Conservation (phyloP, 176 grass and related monocot genomes). For the Carex kokanica region DNA sequence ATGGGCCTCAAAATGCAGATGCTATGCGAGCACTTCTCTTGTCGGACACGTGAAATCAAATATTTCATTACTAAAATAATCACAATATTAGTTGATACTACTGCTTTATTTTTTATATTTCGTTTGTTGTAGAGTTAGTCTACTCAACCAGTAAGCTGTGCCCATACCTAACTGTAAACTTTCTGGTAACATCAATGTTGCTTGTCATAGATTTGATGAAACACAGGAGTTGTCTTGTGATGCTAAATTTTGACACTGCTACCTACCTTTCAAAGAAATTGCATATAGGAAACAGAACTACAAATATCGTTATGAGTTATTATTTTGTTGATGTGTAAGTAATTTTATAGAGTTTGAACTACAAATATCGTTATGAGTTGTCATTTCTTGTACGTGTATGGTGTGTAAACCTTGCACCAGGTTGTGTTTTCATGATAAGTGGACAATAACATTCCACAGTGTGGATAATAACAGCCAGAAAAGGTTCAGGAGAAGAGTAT, state of each 20-base stretch:
- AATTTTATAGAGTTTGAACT: neutral
- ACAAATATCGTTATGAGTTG: too few relatives aligned
- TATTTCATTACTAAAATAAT: neutral
- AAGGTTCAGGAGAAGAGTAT: neutral
- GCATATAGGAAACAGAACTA: neutral
- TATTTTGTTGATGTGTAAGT: neutral
- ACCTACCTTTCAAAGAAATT: neutral
- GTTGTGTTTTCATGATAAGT: neutral
- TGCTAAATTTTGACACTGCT: neutral
- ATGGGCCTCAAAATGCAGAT: constrained; percentile 59
- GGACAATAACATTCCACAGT: neutral
- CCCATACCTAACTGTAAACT: neutral
- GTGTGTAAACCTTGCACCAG: neutral
- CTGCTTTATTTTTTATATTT: neutral
- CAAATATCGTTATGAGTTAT: neutral
- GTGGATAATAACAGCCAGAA: neutral
- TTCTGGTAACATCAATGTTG: neutral
- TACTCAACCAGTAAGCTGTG: neutral
- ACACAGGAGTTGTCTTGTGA: neutral
- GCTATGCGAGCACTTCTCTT: constrained; percentile 62
- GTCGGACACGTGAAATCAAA: constrained; percentile 29
- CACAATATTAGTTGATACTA: neutral
- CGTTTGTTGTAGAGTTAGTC: neutral
- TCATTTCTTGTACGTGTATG: neutral
- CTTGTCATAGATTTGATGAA: neutral